Conservation (phyloP, 192 early-diverging fungal species). For the Coemansia sp. region DNA sequence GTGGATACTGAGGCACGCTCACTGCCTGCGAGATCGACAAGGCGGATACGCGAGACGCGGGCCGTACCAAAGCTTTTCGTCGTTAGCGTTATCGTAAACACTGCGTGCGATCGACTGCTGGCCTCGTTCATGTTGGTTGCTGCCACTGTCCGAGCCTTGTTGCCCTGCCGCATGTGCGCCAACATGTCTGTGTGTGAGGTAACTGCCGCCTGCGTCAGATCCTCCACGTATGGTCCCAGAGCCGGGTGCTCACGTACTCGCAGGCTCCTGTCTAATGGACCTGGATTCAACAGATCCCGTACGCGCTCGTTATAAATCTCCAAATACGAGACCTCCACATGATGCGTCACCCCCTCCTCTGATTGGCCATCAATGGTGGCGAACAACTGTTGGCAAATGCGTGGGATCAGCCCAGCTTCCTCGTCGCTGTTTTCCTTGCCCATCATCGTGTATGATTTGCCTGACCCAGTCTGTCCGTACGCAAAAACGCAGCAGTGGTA, state of each 20-base stretch:
- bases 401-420: conserved; percentile 84
- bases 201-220: conserved; percentile 81
- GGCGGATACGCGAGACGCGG: conserved; percentile 71
- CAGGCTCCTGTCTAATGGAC: conserved; percentile 63
- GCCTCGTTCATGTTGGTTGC: conserved; percentile 94
- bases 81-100: conserved; percentile 74
- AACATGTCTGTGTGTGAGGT: conserved; percentile 66
- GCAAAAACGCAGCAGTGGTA: conserved; percentile 95
- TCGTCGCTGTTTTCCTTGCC: conserved; percentile 40
- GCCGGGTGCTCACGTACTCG: conserved; percentile 80
- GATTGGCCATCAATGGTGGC: conserved; percentile 56
- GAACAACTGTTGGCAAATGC: conserved; percentile 80
- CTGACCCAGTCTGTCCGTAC: conserved; percentile 60
- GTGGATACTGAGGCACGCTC: conserved; percentile 85
- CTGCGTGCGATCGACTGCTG: conserved; percentile 84
- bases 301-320: conserved; percentile 91
- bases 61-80: conserved; percentile 57
- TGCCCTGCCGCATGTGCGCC: conserved; percentile 76
- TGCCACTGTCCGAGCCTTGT: conserved; percentile 80
- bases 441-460: conserved; percentile 68
- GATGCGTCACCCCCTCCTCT: conserved; percentile 44
- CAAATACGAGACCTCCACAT: conserved; percentile 83
- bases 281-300: conserved; percentile 75
- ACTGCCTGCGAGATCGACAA: conserved; percentile 93
- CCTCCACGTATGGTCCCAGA: conserved; percentile 87